Conservation (phyloP, 352 stramenopile genomes). For the Pythium brachiatum region DNA sequence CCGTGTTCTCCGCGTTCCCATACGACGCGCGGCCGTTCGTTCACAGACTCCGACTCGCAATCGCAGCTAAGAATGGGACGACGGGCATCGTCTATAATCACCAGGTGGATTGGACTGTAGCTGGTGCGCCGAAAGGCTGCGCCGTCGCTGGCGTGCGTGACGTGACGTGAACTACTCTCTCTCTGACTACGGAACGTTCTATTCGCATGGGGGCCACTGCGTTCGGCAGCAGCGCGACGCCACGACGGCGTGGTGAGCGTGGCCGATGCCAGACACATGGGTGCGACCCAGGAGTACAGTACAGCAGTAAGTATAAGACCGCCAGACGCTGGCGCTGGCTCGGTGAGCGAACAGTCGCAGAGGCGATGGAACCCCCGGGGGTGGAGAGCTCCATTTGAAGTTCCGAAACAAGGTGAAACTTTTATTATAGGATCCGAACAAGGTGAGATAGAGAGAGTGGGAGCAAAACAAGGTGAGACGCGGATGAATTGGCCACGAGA, state of each 20-base stretch:
- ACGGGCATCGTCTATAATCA: neutral
- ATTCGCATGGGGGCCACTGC: neutral
- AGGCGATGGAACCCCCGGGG: neutral
- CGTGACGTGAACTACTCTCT: too few species aligned
- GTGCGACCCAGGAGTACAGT: neutral
- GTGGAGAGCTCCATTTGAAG: neutral
- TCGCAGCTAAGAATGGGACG: neutral
- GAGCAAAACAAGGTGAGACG: constrained; percentile 11
- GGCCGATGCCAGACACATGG: neutral
- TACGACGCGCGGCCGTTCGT: too few species aligned
- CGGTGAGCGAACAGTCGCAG: neutral
- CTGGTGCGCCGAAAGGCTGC: neutral
- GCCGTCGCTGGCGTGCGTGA: neutral
- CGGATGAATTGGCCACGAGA: neutral
- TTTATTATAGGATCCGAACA: too few species aligned
- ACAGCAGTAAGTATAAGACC: neutral
- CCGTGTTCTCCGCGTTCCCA: neutral
- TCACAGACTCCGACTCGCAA: too few species aligned
- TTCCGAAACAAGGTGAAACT: neutral
- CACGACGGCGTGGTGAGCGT: neutral
- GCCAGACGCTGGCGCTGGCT: neutral
- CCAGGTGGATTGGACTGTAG: neutral
- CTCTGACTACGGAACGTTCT: constrained; percentile 3
- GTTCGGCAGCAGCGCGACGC: neutral
- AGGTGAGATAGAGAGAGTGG: neutral